phyloP scores from a whole-genome alignment of 352 stramenopile genomes.

The Phytophthora tentaculata region DNA sequence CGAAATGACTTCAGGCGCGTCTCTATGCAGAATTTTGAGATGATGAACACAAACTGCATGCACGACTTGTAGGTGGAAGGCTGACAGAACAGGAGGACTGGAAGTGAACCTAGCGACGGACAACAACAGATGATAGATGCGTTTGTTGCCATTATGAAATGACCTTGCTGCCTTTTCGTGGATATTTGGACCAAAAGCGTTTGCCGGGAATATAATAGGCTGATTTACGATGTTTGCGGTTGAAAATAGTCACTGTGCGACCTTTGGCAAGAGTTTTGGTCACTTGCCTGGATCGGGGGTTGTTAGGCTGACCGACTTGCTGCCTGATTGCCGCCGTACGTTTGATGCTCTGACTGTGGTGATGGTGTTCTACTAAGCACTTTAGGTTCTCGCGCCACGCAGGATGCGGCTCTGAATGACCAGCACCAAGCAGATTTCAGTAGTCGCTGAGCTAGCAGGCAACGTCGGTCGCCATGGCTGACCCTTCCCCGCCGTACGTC shows the following conservation, averaged over 20 bases:
- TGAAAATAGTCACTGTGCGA: conserved; percentile 29
- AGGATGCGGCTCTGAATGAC: conserved; percentile 29
- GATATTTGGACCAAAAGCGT: too few relatives aligned
- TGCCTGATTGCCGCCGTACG: conserved; percentile 18
- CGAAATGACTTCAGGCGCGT: too few relatives aligned
- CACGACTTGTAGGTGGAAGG: too few relatives aligned
- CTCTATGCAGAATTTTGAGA: conserved; percentile 1
- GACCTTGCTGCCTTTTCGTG: conserved; percentile 11
- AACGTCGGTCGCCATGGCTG: conserved; percentile 32
- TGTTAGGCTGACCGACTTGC: conserved; percentile 1
- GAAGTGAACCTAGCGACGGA: too few relatives aligned
- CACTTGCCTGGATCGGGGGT: conserved; percentile 14
- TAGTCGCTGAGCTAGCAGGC: conserved; percentile 13
- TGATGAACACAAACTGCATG: too few relatives aligned
- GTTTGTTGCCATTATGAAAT: conserved; percentile 5
- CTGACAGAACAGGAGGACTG: too few relatives aligned
- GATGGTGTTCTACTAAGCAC: conserved; percentile 4
- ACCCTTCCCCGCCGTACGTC: conserved; percentile 37
- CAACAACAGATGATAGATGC: conserved; percentile 4
- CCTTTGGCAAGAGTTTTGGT: conserved; percentile 16
- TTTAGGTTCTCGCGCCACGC: conserved; percentile 7
- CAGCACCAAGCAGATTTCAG: conserved; percentile 11
- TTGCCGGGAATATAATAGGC: too few relatives aligned
- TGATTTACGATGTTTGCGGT: conserved; percentile 2
- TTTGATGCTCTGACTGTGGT: conserved; percentile 1